Base-by-base conservation (phyloP, 2,329 filamentous ascomycete genomes). In the Alternaria novae-zelandiae region DNA sequence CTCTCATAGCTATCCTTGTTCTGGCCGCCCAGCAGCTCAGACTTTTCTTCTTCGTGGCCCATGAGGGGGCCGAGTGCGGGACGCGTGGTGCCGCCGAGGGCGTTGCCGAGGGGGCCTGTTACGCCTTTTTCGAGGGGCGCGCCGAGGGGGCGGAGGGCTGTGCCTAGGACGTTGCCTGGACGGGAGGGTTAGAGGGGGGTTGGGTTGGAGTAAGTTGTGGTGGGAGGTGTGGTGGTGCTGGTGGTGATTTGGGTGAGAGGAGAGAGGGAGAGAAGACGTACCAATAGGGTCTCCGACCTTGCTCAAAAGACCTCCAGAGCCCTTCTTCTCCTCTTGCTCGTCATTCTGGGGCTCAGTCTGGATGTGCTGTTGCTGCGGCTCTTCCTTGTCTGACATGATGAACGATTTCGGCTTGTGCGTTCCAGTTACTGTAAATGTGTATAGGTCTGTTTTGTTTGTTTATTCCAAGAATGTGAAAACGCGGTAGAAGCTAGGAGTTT, bases 1-100 rank as follows among this genome's bases (percentile, higher is more conserved):
- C 66, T 67, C 58, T 68, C 70, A 61, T 80, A 81, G 46, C 71
- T 76, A 66, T 82, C 79, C 58, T 77, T 78, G 67, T 82, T 82
- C 44, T 80, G 70, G 2, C 80, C 79, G 45, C 80, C 80, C 17
- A 82, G 30, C 20, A 79, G 32, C 66, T 81, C 79, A 13, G 68
- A 71, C 23, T 70, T 69, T 69, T 82, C 79, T 6, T 78, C 69
- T 25, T 80, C 68, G 17, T 71, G 66, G 50, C 80, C 80, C 30
- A 77, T 32, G 13, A 80, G 45, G 0, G 80, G 79, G 2, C 75
- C 79, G 8, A 81, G 70, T 1, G 74, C 78, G 4, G 75, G 72
- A 8, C 76, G 75, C 8, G 79, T 81, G 21, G 73, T 65, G 59
- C 78, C 78, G 64, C 80, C 80, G 3, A 82, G 46, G 5, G 74